Evolutionary conservation across 441 rosid genomes (phyloP).

Genomic region (Gossypium gossypioides): DNA sequence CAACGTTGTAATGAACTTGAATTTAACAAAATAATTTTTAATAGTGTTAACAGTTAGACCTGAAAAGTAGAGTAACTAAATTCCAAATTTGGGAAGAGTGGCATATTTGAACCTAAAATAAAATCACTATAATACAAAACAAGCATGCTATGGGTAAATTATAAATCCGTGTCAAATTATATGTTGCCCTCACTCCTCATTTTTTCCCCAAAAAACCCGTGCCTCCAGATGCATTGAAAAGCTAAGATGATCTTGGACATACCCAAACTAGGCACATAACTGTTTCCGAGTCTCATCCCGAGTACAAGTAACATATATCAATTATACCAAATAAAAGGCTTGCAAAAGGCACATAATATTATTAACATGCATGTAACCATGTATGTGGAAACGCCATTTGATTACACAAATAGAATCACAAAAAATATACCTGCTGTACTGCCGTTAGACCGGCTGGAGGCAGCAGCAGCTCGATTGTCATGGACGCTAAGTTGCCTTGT

Average conservation of each 20-base stretch:
- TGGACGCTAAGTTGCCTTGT: slow-evolving; percentile 78
- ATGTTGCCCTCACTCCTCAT: not conserved
- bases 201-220: not conserved
- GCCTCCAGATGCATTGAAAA: not conserved
- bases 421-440: slow-evolving; percentile 44
- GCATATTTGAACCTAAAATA: not conserved
- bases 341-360: not conserved
- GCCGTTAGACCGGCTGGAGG: slow-evolving; percentile 62
- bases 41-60: no score
- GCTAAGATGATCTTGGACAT: not conserved
- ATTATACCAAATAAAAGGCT: not conserved
- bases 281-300: not conserved
- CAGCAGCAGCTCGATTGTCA: slow-evolving; percentile 88
- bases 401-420: not conserved
- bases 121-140: not conserved
- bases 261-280: not conserved
- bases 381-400: not conserved
- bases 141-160: not conserved
- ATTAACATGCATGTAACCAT: not conserved
- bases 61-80: no score
- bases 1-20: no score
- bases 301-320: not conserved
- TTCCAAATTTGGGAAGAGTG: no score
- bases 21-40: no score
- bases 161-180: not conserved